A percentile compares a stretch with the other conserved stretches of the same genome.
Conservation (phyloP, 305 asterid species). For the Caryopteris hybrid region DNA sequence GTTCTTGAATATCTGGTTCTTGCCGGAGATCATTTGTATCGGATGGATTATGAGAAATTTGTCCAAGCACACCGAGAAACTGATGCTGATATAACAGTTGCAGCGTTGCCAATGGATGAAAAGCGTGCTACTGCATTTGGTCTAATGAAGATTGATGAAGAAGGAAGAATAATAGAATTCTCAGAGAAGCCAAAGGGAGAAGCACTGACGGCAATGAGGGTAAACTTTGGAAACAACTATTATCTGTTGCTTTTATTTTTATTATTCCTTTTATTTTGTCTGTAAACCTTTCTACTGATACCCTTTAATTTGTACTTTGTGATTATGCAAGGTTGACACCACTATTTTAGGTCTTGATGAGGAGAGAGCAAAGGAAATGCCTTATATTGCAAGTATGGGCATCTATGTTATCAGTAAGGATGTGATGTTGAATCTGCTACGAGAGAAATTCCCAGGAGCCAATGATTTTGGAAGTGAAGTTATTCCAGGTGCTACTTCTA, state of each 20-base stretch:
- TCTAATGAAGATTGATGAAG: slow-evolving; percentile 62
- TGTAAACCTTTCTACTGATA: background rate
- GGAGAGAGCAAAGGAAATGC: slow-evolving; percentile 60
- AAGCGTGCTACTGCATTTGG: slow-evolving; percentile 66
- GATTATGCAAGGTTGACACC: slow-evolving; percentile 47
- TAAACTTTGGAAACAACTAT: slow-evolving; percentile 12
- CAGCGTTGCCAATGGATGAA: slow-evolving; percentile 74
- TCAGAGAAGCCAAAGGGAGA: slow-evolving; percentile 68
- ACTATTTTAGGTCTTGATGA: slow-evolving; percentile 62
- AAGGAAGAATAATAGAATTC: slow-evolving; percentile 51
- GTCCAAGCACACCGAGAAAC: slow-evolving; percentile 68
- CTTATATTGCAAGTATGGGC: slow-evolving; percentile 66
- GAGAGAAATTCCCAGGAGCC: slow-evolving; percentile 47
- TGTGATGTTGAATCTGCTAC: slow-evolving; percentile 43
- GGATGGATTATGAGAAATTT: slow-evolving; percentile 69
- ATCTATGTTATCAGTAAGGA: slow-evolving; percentile 55
- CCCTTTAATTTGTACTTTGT: background rate
- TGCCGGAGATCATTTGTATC: slow-evolving; percentile 66
- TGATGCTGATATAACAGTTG: slow-evolving; percentile 72
- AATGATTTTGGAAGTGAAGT: slow-evolving; percentile 71
- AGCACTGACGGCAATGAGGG: slow-evolving; percentile 51
- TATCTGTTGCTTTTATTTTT: background rate
- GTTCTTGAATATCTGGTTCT: slow-evolving; percentile 60
- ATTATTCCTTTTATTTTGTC: background rate
- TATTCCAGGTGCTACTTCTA: slow-evolving; percentile 71